A percentile compares a stretch with the other conserved stretches of the same genome.
These are phyloP conservation scores for Didymella glomerata DNA, from an alignment of 2,329 filamentous ascomycete species.

Conservation along the genomic window DNA sequence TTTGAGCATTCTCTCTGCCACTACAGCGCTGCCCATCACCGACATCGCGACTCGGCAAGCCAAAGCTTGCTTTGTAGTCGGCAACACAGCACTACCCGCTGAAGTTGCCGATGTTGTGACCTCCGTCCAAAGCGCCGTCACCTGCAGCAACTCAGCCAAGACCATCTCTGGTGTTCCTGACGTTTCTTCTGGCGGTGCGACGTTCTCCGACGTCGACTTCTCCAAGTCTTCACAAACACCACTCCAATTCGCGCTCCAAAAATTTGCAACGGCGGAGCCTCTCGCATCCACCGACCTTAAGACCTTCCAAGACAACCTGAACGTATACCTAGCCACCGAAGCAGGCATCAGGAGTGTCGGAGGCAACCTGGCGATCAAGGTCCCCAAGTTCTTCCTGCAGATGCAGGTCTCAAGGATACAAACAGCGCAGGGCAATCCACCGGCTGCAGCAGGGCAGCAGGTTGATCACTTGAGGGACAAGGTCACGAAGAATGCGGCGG, in stretches of 20 bases:
- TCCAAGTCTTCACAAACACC: slow-evolving; percentile 58
- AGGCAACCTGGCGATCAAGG: slow-evolving; percentile 65
- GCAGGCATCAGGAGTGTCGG: slow-evolving; percentile 64
- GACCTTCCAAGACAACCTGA: slow-evolving; percentile 62
- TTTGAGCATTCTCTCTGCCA: slow-evolving; percentile 24
- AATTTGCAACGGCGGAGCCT: slow-evolving; percentile 62
- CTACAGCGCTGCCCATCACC: slow-evolving; percentile 25
- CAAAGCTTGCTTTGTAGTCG: slow-evolving; percentile 64
- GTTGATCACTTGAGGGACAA: slow-evolving; percentile 67
- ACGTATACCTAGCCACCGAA: slow-evolving; percentile 68
- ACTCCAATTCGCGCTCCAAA: slow-evolving; percentile 62
- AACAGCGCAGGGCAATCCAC: slow-evolving; percentile 66
- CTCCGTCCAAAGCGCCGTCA: slow-evolving; percentile 56
- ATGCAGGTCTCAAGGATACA: slow-evolving; percentile 68
- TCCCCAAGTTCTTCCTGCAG: slow-evolving; percentile 69
- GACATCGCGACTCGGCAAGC: slow-evolving; percentile 29
- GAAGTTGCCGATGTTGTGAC: slow-evolving; percentile 59
- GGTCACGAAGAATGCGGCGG: slow-evolving; percentile 64
- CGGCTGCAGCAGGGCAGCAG: slow-evolving; percentile 60
- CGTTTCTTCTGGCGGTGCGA: slow-evolving; percentile 60
- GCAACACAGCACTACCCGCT: slow-evolving; percentile 59
- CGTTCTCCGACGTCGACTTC: slow-evolving; percentile 67
- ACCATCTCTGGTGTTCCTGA: slow-evolving; percentile 66
- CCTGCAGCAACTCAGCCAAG: slow-evolving; percentile 58
- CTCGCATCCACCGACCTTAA: slow-evolving; percentile 61